Evolutionary conservation across 768 basidiomycete species (phyloP).

Genomic region (Phlegmacium glaucopus): DNA sequence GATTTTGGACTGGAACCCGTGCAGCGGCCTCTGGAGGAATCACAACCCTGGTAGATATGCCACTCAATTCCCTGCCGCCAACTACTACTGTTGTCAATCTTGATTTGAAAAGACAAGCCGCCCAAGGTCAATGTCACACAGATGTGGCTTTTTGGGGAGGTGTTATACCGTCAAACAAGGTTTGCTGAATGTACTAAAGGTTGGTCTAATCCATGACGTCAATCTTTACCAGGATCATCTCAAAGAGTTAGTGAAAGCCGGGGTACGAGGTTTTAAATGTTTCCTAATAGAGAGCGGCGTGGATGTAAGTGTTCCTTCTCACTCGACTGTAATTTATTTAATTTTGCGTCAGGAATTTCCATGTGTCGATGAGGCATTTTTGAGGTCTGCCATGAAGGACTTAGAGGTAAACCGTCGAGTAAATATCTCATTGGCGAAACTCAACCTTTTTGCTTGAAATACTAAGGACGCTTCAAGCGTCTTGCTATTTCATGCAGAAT

Average conservation of each 20-base stretch:
- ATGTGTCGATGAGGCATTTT: conserved; percentile 68
- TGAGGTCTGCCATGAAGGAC: conserved; percentile 65
- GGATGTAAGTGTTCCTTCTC: conserved; percentile 49
- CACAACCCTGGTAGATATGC: conserved; percentile 98
- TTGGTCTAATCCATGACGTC: background rate
- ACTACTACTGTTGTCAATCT: conserved; percentile 85
- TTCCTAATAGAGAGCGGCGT: conserved; percentile 96
- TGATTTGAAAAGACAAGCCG: conserved; percentile 64
- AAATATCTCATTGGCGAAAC: conserved; percentile 2
- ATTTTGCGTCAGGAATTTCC: conserved; percentile 82
- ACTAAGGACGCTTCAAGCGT: conserved; percentile 62
- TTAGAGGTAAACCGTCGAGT: conserved; percentile 52
- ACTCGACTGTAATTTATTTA: conserved; percentile 5
- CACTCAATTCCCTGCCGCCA: conserved; percentile 94
- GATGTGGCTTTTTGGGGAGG: conserved; percentile 97
- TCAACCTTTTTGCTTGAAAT: conserved; percentile 3
- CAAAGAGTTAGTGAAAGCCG: conserved; percentile 67
- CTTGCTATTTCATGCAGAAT: conserved; percentile 91
- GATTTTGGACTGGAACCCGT: conserved; percentile 85
- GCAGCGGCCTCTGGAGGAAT: conserved; percentile 93
- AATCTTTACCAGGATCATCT: conserved; percentile 55
- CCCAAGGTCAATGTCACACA: conserved; percentile 67
- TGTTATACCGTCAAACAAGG: conserved; percentile 89
- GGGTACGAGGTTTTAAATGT: conserved; percentile 96
- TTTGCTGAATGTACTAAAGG: conserved; percentile 20